A percentile compares a stretch with the other conserved stretches of the same genome.
Conservation (phyloP, 2,329 filamentous ascomycete genomes). For the Diaporthe ilicicola region DNA sequence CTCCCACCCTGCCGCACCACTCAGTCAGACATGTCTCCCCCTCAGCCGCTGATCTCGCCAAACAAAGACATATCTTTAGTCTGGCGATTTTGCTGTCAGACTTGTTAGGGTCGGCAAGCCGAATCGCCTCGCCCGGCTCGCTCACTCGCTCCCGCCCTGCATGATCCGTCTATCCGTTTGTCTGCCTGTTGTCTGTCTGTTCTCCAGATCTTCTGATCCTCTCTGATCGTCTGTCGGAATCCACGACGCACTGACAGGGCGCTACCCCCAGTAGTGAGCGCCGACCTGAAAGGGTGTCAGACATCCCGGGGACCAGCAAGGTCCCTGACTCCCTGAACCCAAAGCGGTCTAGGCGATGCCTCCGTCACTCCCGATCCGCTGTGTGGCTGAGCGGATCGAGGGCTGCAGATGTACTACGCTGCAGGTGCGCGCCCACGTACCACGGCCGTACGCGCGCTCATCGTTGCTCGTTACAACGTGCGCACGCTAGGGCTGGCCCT, state of each 20-base stretch:
- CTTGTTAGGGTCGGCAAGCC: background rate
- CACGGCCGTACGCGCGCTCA: background rate
- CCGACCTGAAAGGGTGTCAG: conserved; percentile 13
- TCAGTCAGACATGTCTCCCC: conserved; percentile 2
- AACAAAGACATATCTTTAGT: conserved; percentile 7
- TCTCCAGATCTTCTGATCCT: conserved; percentile 12
- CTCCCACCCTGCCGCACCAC: background rate
- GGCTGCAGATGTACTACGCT: background rate
- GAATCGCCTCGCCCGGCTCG: background rate
- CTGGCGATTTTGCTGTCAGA: conserved; percentile 9
- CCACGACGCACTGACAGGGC: background rate
- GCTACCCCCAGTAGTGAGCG: background rate
- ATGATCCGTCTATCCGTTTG: background rate
- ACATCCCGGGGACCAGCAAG: background rate
- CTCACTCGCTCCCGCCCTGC: background rate
- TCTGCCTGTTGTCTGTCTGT: background rate
- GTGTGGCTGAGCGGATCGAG: conserved; percentile 13
- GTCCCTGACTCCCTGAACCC: background rate
- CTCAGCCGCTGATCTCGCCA: conserved; percentile 20
- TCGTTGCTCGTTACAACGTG: too few species aligned
- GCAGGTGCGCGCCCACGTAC: background rate
- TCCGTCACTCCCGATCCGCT: background rate
- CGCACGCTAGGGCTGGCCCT: conserved; percentile 17
- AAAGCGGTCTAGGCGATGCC: background rate
- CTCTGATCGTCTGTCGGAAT: background rate